phyloP scores from a whole-genome alignment of 2,329 filamentous ascomycete species.

The Fusarium bulbicola region DNA sequence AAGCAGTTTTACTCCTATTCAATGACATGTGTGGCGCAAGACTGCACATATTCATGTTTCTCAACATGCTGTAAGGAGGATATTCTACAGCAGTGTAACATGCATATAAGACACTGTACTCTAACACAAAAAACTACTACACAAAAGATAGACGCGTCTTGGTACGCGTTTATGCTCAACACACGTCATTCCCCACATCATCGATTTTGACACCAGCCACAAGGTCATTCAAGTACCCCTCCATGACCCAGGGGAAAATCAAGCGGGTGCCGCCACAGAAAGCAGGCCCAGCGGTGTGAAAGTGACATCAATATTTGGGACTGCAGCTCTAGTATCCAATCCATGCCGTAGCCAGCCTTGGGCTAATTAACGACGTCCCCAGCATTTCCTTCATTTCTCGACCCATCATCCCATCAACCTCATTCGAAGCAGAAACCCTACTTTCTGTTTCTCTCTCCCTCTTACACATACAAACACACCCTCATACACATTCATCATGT shows the following conservation, averaged over 20 bases:
- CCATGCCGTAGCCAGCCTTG: background rate
- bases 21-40: conserved; percentile 9
- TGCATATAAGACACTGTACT: background rate
- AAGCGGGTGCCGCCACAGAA: conserved; percentile 19
- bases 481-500: conserved; percentile 64
- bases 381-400: conserved; percentile 33
- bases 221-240: conserved; percentile 24
- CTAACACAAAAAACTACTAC: too few relatives aligned
- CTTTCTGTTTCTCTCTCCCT: background rate
- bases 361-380: conserved; percentile 33
- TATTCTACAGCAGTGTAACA: background rate
- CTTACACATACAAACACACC: background rate
- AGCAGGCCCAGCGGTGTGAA: conserved; percentile 32
- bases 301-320: conserved; percentile 28
- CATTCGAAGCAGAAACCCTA: conserved; percentile 1
- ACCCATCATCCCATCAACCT: conserved; percentile 33
- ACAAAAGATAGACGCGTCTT: conserved; percentile 17
- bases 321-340: conserved; percentile 1
- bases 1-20: background rate
- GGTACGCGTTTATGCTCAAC: conserved; percentile 26
- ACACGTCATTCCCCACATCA: conserved; percentile 34
- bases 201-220: conserved; percentile 25
- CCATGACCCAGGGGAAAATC: conserved; percentile 9
- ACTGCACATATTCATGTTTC: background rate
- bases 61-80: background rate